Evolutionary conservation across 208 protist genomes (phyloP), one percentile per base, ranked within the genome.

Genomic region (Jaenimonas drosophilae): DNA sequence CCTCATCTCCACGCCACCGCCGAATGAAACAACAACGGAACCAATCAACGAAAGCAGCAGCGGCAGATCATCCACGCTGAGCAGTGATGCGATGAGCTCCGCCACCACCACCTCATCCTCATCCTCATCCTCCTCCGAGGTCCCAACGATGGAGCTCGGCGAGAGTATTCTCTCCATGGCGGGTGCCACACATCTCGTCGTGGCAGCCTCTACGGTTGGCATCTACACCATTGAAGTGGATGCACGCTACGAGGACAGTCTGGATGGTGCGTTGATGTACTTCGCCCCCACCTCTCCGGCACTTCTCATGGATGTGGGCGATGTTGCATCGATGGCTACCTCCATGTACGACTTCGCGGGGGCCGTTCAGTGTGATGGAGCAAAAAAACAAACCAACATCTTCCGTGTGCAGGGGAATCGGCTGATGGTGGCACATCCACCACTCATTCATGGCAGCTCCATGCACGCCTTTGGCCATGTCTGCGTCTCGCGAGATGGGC

Each of bases 401-500:
- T 54, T 49, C 39, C 45, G 56, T 12, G 59, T 70, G 0, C 57
- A 65, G n/a, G 26, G 33, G 20, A 49, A 43, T 37, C 51, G 59
- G 16, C 30, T 84, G 17, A 77, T 64, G 29, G 64, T 81, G 29
- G 37, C 23, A 7, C 37, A 21, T 11, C 16, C 11, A 25, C 19
- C 37, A 21, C 6, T 17, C 7, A 11, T 25, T 17, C 19, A n/a
- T n/a, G n/a, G n/a, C n/a, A n/a, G n/a, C n/a, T n/a, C n/a, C n/a
- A n/a, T n/a, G n/a, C n/a, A 37, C 30, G 66, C 69, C 51, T 44
- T 76, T 0, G 79, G 79, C 26, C 67, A 71, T 39, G 62, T 88
- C 2, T 88, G 79, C 43, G 64, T 80, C 40, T 84, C 74, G 4
- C 54, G 68, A 25, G 68, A 88, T 41, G 79, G 79, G n/a, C 32